These are phyloP conservation scores for Coniophora puteana DNA, from an alignment of 1,284 basidiomycete species.

Conservation along the genomic window DNA sequence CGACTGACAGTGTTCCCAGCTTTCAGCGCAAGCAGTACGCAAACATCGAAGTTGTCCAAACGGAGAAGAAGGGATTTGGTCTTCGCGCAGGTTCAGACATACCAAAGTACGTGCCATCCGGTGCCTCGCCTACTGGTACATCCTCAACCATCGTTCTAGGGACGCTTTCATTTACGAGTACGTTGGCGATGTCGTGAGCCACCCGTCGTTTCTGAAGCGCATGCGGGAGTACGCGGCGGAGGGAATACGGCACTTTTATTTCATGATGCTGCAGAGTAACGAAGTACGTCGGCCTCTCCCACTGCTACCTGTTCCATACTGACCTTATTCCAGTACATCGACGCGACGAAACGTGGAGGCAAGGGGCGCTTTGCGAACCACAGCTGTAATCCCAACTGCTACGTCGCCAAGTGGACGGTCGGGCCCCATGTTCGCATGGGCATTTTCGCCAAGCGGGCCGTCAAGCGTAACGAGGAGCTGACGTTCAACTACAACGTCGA, in stretches of 20 bases:
- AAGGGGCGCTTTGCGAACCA: conserved; percentile 98
- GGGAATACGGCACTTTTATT: conserved; percentile 97
- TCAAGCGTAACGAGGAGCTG: conserved; percentile 86
- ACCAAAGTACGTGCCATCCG: conserved; percentile 57
- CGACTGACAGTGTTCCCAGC: conserved; percentile 37
- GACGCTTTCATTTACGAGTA: conserved; percentile 98
- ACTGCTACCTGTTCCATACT: conserved; percentile 1
- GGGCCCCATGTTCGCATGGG: conserved; percentile 94
- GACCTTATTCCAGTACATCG: conserved; percentile 72
- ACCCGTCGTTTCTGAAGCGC: conserved; percentile 84
- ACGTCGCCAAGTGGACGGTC: conserved; percentile 99
- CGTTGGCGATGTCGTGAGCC: conserved; percentile 93
- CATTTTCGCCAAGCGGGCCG: conserved; percentile 89
- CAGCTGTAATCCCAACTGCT: conserved; percentile 97
- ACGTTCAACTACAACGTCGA: conserved; percentile 99
- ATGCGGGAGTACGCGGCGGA: conserved; percentile 94
- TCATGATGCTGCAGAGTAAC: conserved; percentile 99
- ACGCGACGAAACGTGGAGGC: conserved; percentile 96
- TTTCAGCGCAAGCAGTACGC: conserved; percentile 89
- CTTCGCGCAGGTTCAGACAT: conserved; percentile 76
- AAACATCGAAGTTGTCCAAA: conserved; percentile 86
- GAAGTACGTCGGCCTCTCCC: conserved; percentile 56
- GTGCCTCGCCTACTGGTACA: conserved; percentile 1
- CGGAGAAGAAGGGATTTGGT: conserved; percentile 95
- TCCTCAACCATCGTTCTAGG: conserved; percentile 35